A percentile compares a stretch with the other conserved stretches of the same genome.
Evolutionary conservation across 2,329 filamentous ascomycete species (phyloP).

Genomic region (Colletotrichum sp.): DNA sequence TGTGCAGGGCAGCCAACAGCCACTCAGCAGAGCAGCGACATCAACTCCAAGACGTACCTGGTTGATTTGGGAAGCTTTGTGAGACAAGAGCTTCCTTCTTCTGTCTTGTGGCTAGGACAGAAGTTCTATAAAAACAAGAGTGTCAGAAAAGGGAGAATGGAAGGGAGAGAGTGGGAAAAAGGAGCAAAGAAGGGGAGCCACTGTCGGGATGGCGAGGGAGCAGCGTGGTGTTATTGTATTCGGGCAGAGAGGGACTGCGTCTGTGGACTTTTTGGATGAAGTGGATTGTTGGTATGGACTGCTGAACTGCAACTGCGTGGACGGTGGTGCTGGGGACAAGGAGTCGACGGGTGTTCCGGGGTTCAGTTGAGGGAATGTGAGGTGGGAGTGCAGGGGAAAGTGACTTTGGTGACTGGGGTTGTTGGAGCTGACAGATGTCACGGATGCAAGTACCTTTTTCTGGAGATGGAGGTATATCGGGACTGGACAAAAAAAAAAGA

Average conservation of each 20-base stretch:
- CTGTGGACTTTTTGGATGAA: not conserved
- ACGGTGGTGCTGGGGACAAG: not conserved
- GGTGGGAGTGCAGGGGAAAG: not conserved
- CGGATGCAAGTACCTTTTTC: constrained; percentile 11
- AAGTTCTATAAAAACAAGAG: constrained; percentile 9
- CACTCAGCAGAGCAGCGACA: not conserved
- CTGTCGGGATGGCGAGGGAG: not conserved
- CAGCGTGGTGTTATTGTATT: constrained; percentile 18
- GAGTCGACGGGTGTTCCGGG: constrained; percentile 12
- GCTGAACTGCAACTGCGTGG: not conserved
- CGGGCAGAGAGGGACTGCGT: not conserved
- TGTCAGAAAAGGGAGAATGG: constrained; percentile 18
- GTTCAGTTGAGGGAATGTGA: constrained; percentile 3
- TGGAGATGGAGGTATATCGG: constrained; percentile 16
- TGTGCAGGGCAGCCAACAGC: not conserved
- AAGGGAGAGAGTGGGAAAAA: constrained; percentile 18
- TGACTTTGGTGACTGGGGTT: not conserved
- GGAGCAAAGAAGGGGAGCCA: not conserved
- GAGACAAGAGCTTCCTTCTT: constrained; percentile 18
- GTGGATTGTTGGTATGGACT: not conserved
- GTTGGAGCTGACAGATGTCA: not conserved
- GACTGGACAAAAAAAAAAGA: not conserved
- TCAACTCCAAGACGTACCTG: constrained; percentile 3
- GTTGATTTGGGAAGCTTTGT: constrained; percentile 1
- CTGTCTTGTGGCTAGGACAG: constrained; percentile 16